A percentile compares a stretch with the other conserved stretches of the same genome.
Conservation (phyloP, 352 stramenopile genomes). For the Peronospora tabacina region DNA sequence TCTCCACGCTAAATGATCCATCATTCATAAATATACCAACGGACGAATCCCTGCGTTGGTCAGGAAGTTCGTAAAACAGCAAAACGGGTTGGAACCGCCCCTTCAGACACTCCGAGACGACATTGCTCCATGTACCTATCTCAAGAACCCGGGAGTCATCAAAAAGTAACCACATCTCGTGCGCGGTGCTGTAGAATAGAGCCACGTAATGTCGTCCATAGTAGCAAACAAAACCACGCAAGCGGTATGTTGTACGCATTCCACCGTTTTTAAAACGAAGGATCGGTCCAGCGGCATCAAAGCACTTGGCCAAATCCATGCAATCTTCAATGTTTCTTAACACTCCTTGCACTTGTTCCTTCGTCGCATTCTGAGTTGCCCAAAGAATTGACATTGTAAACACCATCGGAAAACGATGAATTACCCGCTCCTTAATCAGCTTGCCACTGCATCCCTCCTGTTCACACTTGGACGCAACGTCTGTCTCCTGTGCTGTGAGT, state of each 20-base stretch:
- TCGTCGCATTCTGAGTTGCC: slow-evolving; percentile 63
- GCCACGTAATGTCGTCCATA: slow-evolving; percentile 80
- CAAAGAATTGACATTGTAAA: slow-evolving; percentile 81
- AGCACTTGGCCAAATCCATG: slow-evolving; percentile 67
- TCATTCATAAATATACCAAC: slow-evolving; percentile 49
- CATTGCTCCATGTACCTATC: slow-evolving; percentile 65
- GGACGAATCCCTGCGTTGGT: slow-evolving; percentile 76
- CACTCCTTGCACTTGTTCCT: slow-evolving; percentile 63
- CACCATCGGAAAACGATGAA: slow-evolving; percentile 80
- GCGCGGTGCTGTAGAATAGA: slow-evolving; percentile 77
- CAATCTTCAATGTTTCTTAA: slow-evolving; percentile 57
- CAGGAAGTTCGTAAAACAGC: slow-evolving; percentile 79
- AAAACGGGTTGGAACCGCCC: slow-evolving; percentile 78
- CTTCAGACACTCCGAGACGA: slow-evolving; percentile 70
- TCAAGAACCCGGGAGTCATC: slow-evolving; percentile 75
- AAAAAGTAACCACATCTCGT: slow-evolving; percentile 85
- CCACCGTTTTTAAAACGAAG: slow-evolving; percentile 64
- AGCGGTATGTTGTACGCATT: slow-evolving; percentile 63
- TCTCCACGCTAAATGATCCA: slow-evolving; percentile 22
- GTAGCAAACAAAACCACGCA: slow-evolving; percentile 81
- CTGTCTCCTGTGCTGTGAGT: slow-evolving; percentile 44
- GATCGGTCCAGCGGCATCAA: slow-evolving; percentile 58
- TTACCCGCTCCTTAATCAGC: slow-evolving; percentile 65
- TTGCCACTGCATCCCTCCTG: slow-evolving; percentile 49
- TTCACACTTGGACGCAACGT: slow-evolving; percentile 53